A percentile compares a stretch with the other conserved stretches of the same genome.
These are phyloP conservation scores for Citrus unshiu DNA, from an alignment of 345 rosid genomes.

Conservation along the genomic window DNA sequence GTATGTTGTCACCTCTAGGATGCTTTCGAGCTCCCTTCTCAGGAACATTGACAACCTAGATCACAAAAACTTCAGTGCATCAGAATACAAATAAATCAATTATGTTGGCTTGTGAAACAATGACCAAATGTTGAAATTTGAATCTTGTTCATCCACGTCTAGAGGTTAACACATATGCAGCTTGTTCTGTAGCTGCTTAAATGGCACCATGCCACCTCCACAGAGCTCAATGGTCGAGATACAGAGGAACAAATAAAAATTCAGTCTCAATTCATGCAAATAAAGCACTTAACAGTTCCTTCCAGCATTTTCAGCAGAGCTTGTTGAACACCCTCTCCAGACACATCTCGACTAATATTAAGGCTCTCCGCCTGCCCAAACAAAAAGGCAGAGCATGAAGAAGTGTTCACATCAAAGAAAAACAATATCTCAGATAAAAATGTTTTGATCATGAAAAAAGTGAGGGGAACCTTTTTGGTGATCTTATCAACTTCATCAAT, in stretches of 20 bases:
- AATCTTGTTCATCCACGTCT: neutral
- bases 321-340: constrained; percentile 99
- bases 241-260: neutral
- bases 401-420: neutral
- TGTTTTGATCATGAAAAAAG: neutral
- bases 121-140: neutral
- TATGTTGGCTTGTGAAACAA: neutral
- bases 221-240: neutral
- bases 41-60: constrained; percentile 94
- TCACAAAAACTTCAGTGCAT: constrained; percentile 4
- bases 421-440: neutral
- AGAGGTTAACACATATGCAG: neutral
- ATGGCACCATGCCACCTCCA: neutral
- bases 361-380: constrained; percentile 83
- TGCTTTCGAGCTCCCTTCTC: constrained; percentile 99
- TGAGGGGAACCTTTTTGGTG: constrained; percentile 71
- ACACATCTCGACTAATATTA: constrained; percentile 98
- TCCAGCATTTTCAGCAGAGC: constrained; percentile 96
- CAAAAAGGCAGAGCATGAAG: constrained; percentile 2
- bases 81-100: constrained; percentile 2
- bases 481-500: constrained; percentile 99
- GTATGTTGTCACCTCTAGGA: constrained; percentile 99
- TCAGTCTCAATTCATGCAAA: constrained; percentile 1
- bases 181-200: neutral
- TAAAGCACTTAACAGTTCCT: constrained; percentile 82